Percentiles rank a stretch among this genome's conserved stretches.
phyloP scores from a whole-genome alignment of 1,284 basidiomycete species.

The Quambalaria eucalypti region DNA sequence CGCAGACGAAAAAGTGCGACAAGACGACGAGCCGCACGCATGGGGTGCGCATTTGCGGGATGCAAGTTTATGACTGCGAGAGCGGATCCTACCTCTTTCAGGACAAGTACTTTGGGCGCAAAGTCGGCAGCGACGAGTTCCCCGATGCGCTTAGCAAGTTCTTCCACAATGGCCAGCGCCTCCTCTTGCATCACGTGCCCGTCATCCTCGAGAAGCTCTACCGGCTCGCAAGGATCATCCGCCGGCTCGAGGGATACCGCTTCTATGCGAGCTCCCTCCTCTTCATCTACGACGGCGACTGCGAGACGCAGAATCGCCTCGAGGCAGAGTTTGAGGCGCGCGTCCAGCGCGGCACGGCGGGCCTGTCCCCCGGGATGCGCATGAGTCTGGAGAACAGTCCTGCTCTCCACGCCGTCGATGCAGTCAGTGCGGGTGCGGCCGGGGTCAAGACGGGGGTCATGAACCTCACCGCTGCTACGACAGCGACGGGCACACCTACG shows the following conservation, averaged over 20 bases:
- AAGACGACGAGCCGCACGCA: constrained; percentile 81
- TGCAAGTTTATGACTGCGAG: constrained; percentile 65
- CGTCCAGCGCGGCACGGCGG: constrained; percentile 9
- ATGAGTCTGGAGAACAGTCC: constrained; percentile 4
- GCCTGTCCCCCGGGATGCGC: constrained; percentile 3
- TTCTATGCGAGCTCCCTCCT: constrained; percentile 97
- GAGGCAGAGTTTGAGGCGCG: constrained; percentile 30
- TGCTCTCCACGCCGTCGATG: not conserved
- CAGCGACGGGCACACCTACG: not conserved
- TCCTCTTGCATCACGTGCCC: constrained; percentile 87
- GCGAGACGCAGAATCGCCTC: constrained; percentile 63
- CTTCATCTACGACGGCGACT: constrained; percentile 94
- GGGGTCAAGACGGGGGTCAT: not conserved
- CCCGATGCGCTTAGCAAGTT: constrained; percentile 70
- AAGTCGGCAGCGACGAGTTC: constrained; percentile 78
- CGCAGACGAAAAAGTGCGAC: constrained; percentile 96
- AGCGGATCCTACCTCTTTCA: constrained; percentile 73
- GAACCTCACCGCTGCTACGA: too few relatives aligned
- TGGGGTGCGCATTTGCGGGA: constrained; percentile 90
- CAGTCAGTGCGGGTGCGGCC: not conserved
- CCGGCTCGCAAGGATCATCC: constrained; percentile 80
- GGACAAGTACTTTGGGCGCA: constrained; percentile 93
- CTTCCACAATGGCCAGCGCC: constrained; percentile 70
- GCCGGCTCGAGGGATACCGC: constrained; percentile 77
- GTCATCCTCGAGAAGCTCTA: constrained; percentile 82